These are phyloP conservation scores for Globisporangium orthogonon DNA, from an alignment of 352 stramenopile genomes.

Conservation along the genomic window DNA sequence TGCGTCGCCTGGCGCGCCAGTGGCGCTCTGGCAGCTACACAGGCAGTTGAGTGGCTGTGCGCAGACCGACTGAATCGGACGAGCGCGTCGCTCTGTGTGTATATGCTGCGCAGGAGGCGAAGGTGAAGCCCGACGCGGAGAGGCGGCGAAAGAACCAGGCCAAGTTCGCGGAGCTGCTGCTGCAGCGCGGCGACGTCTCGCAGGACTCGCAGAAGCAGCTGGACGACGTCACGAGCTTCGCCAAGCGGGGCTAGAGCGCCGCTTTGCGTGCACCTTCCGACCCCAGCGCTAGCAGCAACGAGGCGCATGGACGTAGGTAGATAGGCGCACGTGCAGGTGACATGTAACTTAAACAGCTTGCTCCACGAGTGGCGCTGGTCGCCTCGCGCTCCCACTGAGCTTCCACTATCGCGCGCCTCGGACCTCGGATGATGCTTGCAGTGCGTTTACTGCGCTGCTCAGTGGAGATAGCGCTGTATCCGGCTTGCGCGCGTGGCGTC, in stretches of 20 bases:
- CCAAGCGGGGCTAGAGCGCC: slow-evolving; percentile 25
- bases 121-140: slow-evolving; percentile 56
- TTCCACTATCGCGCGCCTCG: too few relatives aligned
- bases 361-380: too few relatives aligned
- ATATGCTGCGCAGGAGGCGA: slow-evolving; percentile 38
- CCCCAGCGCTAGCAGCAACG: too few relatives aligned
- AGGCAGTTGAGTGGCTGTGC: not conserved
- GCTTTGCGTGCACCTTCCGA: too few relatives aligned
- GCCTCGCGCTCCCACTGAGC: too few relatives aligned
- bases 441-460: not conserved
- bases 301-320: not conserved
- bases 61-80: too few relatives aligned
- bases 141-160: slow-evolving; percentile 54
- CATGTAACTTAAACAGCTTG: not conserved
- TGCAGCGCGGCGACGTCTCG: slow-evolving; percentile 41
- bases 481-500: slow-evolving; percentile 63
- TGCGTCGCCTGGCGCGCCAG: slow-evolving; percentile 21
- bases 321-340: not conserved
- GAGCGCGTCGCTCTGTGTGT: not conserved
- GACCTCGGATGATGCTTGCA: too few relatives aligned
- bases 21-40: not conserved
- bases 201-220: slow-evolving; percentile 67
- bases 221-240: slow-evolving; percentile 73
- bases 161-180: slow-evolving; percentile 72
- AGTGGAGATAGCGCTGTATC: slow-evolving; percentile 74